These are phyloP conservation scores for Ceratocystiopsis sp. DNA, from an alignment of 2,329 filamentous ascomycete species.

Conservation along the genomic window DNA sequence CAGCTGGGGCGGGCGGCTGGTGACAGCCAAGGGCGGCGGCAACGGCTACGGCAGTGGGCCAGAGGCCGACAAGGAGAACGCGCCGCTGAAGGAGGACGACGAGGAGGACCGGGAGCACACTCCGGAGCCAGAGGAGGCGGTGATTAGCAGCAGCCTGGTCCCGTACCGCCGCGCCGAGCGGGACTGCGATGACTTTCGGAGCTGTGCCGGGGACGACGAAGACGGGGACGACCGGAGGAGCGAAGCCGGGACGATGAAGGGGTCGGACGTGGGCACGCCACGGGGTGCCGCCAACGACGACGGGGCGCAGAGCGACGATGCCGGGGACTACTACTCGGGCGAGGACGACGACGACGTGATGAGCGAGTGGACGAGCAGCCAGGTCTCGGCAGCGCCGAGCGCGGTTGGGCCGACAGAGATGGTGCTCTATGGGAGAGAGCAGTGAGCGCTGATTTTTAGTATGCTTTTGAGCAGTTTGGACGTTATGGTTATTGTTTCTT, in stretches of 20 bases:
- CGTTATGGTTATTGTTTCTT: no score
- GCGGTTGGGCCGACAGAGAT: conserved; percentile 10
- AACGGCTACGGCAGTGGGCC: conserved; percentile 33
- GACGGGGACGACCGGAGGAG: conserved; percentile 26
- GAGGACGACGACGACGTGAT: conserved; percentile 17
- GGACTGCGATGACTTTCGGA: neutral
- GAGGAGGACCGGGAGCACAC: conserved; percentile 27
- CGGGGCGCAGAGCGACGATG: conserved; percentile 13
- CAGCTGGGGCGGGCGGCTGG: conserved; percentile 44
- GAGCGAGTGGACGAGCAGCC: conserved; percentile 34
- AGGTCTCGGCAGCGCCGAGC: conserved; percentile 11
- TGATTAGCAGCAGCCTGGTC: conserved; percentile 5
- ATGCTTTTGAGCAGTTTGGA: no score
- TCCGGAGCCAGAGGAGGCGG: conserved; percentile 9
- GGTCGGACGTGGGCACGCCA: conserved; percentile 27
- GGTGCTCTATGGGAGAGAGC: conserved; percentile 8
- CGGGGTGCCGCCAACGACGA: no score
- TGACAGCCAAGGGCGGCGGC: conserved; percentile 6
- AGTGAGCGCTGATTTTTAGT: neutral
- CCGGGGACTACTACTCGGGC: conserved; percentile 17
- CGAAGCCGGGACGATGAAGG: conserved; percentile 32
- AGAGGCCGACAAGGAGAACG: conserved; percentile 27
- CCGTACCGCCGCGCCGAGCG: neutral
- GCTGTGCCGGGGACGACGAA: conserved; percentile 6
- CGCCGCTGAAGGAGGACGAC: conserved; percentile 38